Conservation (phyloP, 768 basidiomycete genomes). For the Lactarius indigo region DNA sequence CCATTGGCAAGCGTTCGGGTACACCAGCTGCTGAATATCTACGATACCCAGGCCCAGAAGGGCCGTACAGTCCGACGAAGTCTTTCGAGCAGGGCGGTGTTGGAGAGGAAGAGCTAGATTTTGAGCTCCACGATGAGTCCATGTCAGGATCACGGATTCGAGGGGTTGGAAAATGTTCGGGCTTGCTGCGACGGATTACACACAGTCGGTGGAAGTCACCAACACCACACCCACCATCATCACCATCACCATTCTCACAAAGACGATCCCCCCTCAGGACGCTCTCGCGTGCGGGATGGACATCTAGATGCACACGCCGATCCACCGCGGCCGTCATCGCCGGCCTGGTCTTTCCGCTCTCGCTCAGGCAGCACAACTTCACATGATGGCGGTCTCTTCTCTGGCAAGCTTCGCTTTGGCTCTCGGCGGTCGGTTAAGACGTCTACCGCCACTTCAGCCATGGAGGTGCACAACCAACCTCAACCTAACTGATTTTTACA, state of each 20-base stretch:
- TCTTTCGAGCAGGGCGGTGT: conserved; percentile 41
- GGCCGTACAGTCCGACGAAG: conserved; percentile 70
- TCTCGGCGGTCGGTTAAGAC: conserved; percentile 56
- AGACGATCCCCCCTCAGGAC: conserved; percentile 31
- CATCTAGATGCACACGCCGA: conserved; percentile 53
- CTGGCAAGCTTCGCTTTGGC: conserved; percentile 72
- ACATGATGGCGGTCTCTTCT: conserved; percentile 67
- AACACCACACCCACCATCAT: conserved; percentile 58
- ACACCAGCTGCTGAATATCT: conserved; percentile 92
- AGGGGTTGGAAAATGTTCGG: conserved; percentile 92
- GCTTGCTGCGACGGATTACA: conserved; percentile 88
- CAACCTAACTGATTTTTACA: conserved; percentile 1
- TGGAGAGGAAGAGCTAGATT: conserved; percentile 63
- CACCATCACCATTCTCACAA: conserved; percentile 41
- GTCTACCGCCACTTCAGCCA: conserved; percentile 19
- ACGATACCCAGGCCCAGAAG: conserved; percentile 71
- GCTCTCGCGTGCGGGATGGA: conserved; percentile 41
- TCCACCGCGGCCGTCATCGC: conserved; percentile 61
- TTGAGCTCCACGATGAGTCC: conserved; percentile 76
- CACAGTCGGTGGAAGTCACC: conserved; percentile 66
- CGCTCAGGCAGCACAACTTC: conserved; percentile 70
- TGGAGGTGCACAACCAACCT: conserved; percentile 15
- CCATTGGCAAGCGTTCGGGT: conserved; percentile 79
- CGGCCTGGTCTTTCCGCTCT: conserved; percentile 84
- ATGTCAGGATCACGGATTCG: conserved; percentile 79